Percentiles rank a stretch among this genome's conserved stretches.
Conservation (phyloP, 2,329 filamentous ascomycete genomes). For the Diaporthe sp. region DNA sequence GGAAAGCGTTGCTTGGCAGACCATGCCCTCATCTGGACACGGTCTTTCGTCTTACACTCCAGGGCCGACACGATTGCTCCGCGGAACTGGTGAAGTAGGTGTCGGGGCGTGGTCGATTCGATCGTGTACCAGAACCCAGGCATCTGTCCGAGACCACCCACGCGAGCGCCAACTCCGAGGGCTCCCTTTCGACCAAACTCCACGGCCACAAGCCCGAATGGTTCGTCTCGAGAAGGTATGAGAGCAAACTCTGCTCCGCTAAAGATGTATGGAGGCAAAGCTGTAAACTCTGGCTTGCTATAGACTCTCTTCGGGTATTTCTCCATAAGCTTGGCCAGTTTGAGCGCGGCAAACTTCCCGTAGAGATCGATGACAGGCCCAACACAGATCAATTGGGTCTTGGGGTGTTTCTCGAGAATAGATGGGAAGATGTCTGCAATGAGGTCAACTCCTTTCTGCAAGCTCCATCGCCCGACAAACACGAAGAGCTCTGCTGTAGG, state of each 20-base stretch:
- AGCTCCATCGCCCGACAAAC: constrained; percentile 77
- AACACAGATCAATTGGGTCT: constrained; percentile 72
- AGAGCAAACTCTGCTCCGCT: constrained; percentile 76
- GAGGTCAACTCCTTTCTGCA: constrained; percentile 77
- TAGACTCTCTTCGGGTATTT: constrained; percentile 75
- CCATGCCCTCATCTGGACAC: constrained; percentile 73
- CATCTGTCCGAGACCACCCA: constrained; percentile 78
- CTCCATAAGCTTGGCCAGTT: constrained; percentile 74
- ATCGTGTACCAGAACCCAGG: constrained; percentile 80
- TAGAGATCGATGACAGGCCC: constrained; percentile 77
- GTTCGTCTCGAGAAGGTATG: constrained; percentile 77
- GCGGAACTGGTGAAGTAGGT: constrained; percentile 75
- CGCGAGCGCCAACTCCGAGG: constrained; percentile 74
- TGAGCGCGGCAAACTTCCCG: constrained; percentile 75
- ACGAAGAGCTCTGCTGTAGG: constrained; percentile 74
- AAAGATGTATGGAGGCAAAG: constrained; percentile 76
- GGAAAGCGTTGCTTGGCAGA: constrained; percentile 76
- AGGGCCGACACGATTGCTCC: constrained; percentile 72
- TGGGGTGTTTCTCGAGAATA: constrained; percentile 69
- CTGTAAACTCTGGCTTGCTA: constrained; percentile 77
- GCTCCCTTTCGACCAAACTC: constrained; percentile 78
- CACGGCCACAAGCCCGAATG: constrained; percentile 76
- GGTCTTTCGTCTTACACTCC: constrained; percentile 65
- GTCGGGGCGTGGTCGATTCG: constrained; percentile 72
- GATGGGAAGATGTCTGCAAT: constrained; percentile 77